phyloP scores from a whole-genome alignment of 2,329 filamentous ascomycete genomes.

The Trichoderma sp. region DNA sequence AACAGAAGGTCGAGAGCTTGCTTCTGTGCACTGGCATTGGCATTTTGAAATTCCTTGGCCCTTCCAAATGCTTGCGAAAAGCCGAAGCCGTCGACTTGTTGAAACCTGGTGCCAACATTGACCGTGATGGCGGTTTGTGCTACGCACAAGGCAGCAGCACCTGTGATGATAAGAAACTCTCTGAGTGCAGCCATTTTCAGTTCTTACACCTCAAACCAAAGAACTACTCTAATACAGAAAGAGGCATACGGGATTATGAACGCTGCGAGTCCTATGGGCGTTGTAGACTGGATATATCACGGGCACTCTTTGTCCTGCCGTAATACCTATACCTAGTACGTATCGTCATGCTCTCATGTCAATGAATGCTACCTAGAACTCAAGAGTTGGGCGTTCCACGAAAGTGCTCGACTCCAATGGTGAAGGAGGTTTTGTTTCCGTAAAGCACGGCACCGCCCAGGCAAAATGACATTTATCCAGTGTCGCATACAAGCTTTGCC shows the following conservation, averaged over 20 bases:
- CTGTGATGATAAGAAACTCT: not conserved
- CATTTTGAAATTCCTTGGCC: slow-evolving; percentile 12
- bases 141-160: not conserved
- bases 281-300: not conserved
- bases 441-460: not conserved
- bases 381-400: no score
- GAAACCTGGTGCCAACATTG: slow-evolving; percentile 7
- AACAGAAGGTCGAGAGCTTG: slow-evolving; percentile 16
- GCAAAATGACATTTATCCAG: slow-evolving; percentile 3
- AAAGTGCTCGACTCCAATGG: not conserved
- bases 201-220: not conserved
- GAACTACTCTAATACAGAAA: no score
- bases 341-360: not conserved
- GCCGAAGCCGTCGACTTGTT: slow-evolving; percentile 19
- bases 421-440: not conserved
- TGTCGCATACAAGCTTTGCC: not conserved
- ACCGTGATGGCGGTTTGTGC: slow-evolving; percentile 16
- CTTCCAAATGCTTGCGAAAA: slow-evolving; percentile 20
- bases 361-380: no score
- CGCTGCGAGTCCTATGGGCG: not conserved
- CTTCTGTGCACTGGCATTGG: slow-evolving; percentile 16
- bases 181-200: not conserved
- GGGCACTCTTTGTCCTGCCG: not conserved
- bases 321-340: not conserved
- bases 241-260: no score